These are phyloP conservation scores for Paragyromitra xinjiangensis DNA, from an alignment of 495 filamentous ascomycete genomes.

Conservation along the genomic window DNA sequence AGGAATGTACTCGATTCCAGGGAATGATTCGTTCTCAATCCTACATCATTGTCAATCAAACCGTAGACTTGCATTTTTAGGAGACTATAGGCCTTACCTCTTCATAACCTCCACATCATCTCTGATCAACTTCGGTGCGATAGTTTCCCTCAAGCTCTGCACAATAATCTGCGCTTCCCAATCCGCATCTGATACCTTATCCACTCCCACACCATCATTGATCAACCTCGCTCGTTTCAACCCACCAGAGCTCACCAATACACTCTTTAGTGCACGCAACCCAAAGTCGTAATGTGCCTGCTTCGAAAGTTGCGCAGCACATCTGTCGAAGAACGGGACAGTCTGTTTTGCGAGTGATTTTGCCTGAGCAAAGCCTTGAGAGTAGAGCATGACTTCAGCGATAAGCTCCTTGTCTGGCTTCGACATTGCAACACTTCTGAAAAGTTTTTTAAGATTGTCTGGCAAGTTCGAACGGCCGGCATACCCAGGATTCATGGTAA, in stretches of 20 bases:
- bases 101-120: slow-evolving; percentile 89
- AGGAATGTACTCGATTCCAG: slow-evolving; percentile 89
- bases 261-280: slow-evolving; percentile 95
- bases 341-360: slow-evolving; percentile 91
- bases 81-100: slow-evolving; percentile 46
- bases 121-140: slow-evolving; percentile 93
- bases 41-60: slow-evolving; percentile 28
- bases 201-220: slow-evolving; percentile 59
- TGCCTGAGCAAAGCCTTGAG: slow-evolving; percentile 95
- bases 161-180: slow-evolving; percentile 96
- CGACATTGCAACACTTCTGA: slow-evolving; percentile 99
- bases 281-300: slow-evolving; percentile 99
- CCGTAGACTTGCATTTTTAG: neutral
- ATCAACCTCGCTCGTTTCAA: slow-evolving; percentile 86
- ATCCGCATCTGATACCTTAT: slow-evolving; percentile 64
- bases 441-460: slow-evolving; percentile 98
- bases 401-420: slow-evolving; percentile 99
- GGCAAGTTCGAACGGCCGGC: slow-evolving; percentile 96
- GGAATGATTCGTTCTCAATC: slow-evolving; percentile 88
- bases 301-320: slow-evolving; percentile 80
- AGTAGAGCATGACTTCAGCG: slow-evolving; percentile 99
- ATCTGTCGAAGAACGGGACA: slow-evolving; percentile 97
- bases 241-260: slow-evolving; percentile 94
- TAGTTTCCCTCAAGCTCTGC: slow-evolving; percentile 97
- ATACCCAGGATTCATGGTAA: slow-evolving; percentile 99